Percentiles rank a stretch among this genome's conserved stretches.
phyloP scores from a whole-genome alignment of 2,329 filamentous ascomycete species.

The Fusarium nelsonii region DNA sequence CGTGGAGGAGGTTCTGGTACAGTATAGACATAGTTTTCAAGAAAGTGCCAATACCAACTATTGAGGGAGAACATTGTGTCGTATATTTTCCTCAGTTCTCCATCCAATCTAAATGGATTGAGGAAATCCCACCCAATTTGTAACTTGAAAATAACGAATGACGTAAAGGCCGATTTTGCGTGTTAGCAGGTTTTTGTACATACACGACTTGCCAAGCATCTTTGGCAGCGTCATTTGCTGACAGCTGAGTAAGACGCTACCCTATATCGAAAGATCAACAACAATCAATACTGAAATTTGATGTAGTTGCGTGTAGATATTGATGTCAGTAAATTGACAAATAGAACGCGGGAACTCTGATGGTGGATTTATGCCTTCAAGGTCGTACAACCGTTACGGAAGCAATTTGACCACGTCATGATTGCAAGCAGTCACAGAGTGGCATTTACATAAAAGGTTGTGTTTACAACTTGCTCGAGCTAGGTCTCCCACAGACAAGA shows the following conservation, averaged over 20 bases:
- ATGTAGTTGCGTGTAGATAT: fast-evolving
- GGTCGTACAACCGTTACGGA: too few relatives aligned
- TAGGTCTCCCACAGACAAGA: too few relatives aligned
- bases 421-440: too few relatives aligned
- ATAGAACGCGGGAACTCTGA: background rate
- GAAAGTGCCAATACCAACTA: slow-evolving; percentile 21
- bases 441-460: too few relatives aligned
- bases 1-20: slow-evolving; percentile 29
- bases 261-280: background rate
- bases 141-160: background rate
- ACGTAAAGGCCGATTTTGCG: background rate
- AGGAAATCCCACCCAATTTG: background rate
- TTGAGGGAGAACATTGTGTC: slow-evolving; percentile 18
- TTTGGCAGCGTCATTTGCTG: background rate
- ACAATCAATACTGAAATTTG: too few relatives aligned
- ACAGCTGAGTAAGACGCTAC: slow-evolving; percentile 2
- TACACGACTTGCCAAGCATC: background rate
- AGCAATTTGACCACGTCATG: background rate
- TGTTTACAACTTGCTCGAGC: too few relatives aligned
- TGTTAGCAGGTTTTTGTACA: background rate
- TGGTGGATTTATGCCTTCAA: too few relatives aligned
- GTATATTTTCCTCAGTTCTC: background rate
- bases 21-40: slow-evolving; percentile 26
- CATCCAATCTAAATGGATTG: too few relatives aligned
- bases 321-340: background rate